Conservation (phyloP, 805 yeast genomes). For the Starmera dryadoides region DNA sequence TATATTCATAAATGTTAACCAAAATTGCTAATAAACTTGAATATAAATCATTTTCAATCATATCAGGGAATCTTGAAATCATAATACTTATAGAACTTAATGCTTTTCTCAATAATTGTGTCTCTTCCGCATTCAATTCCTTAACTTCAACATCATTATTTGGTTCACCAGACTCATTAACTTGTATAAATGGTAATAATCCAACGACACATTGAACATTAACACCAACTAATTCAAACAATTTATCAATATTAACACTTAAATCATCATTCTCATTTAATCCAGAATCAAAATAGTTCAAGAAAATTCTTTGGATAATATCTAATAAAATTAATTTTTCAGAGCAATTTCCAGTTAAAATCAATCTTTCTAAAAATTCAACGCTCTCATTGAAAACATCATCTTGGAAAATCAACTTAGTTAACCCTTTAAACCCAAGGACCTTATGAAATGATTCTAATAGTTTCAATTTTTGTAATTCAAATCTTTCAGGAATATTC, state of each 20-base stretch:
- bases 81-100: conserved; percentile 52
- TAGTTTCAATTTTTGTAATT: conserved; percentile 25
- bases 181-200: conserved; percentile 52
- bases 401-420: conserved; percentile 55
- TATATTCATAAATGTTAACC: conserved; percentile 44
- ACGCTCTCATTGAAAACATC: conserved; percentile 67
- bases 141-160: not conserved
- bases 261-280: conserved; percentile 31
- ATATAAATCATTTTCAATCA: conserved; percentile 63
- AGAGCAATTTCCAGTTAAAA: conserved; percentile 43
- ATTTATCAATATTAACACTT: conserved; percentile 59
- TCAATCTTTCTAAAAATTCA: conserved; percentile 67
- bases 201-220: conserved; percentile 55
- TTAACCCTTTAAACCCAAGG: conserved; percentile 47
- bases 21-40: conserved; percentile 62
- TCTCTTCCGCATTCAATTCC: conserved; percentile 20
- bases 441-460: conserved; percentile 47
- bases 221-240: conserved; percentile 75
- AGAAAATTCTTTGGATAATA: conserved; percentile 51
- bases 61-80: conserved; percentile 56
- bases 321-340: conserved; percentile 44
- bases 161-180: conserved; percentile 22
- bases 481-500: conserved; percentile 24
- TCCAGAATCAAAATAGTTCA: conserved; percentile 29
- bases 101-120: conserved; percentile 38